phyloP scores from a whole-genome alignment of 768 basidiomycete genomes.

The Zangia roseola region DNA sequence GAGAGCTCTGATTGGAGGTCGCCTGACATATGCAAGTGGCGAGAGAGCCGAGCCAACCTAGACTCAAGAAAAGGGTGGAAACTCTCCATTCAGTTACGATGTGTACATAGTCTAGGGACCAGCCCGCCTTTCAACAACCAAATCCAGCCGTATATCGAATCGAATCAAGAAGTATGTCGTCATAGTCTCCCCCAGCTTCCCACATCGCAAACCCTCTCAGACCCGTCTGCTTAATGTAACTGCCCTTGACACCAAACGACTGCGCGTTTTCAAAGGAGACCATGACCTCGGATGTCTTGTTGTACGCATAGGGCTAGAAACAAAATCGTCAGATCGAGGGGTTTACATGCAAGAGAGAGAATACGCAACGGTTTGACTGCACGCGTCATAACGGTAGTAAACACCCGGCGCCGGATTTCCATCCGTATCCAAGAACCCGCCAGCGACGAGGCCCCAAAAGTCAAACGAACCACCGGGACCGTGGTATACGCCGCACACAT shows the following conservation, averaged over 20 bases:
- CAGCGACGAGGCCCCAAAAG: slow-evolving; percentile 58
- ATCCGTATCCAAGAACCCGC: slow-evolving; percentile 45
- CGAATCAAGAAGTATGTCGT: slow-evolving; percentile 58
- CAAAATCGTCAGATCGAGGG: background rate
- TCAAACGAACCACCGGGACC: slow-evolving; percentile 51
- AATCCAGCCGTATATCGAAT: slow-evolving; percentile 30
- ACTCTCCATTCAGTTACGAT: no score
- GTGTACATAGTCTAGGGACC: no score
- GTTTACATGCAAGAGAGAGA: no score
- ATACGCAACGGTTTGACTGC: slow-evolving; percentile 63
- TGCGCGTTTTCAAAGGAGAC: slow-evolving; percentile 60
- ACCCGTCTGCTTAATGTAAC: slow-evolving; percentile 42
- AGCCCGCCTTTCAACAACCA: background rate
- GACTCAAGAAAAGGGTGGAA: no score
- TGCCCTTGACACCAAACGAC: slow-evolving; percentile 39
- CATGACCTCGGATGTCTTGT: slow-evolving; percentile 48
- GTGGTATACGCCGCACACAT: slow-evolving; percentile 51
- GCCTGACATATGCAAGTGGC: no score
- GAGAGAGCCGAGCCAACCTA: no score
- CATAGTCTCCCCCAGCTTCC: slow-evolving; percentile 32
- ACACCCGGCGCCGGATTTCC: slow-evolving; percentile 34
- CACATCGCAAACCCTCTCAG: slow-evolving; percentile 58
- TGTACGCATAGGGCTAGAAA: slow-evolving; percentile 61
- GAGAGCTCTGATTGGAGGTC: no score
- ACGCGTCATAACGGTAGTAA: slow-evolving; percentile 52